Percentiles rank a stretch among this genome's conserved stretches.
Evolutionary conservation across 2,329 filamentous ascomycete species (phyloP).

Genomic region (Scedosporium dehoogii): DNA sequence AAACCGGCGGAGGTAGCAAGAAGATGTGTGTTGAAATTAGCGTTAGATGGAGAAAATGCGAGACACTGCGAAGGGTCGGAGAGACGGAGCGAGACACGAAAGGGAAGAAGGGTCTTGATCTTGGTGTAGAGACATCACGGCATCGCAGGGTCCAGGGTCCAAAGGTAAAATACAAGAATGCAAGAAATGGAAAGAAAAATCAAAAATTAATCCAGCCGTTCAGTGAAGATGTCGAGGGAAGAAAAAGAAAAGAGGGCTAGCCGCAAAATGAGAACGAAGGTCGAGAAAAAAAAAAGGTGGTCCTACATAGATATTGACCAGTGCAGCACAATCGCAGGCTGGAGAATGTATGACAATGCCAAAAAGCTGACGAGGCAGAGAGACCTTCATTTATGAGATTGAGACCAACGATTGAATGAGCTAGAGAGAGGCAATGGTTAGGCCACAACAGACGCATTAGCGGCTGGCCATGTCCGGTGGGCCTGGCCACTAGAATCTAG

Average conservation of each 20-base stretch:
- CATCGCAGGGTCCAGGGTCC: background rate
- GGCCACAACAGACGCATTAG: background rate
- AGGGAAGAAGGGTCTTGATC: background rate
- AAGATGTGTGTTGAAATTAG: background rate
- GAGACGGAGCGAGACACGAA: background rate
- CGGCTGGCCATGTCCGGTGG: background rate
- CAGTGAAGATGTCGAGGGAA: background rate
- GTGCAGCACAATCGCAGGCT: background rate
- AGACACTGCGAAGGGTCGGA: background rate
- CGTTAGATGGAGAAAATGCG: background rate
- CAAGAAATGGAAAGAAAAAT: background rate
- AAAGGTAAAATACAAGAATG: background rate
- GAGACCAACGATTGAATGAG: background rate
- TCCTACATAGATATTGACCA: background rate
- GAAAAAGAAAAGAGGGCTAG: background rate
- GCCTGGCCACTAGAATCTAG: background rate
- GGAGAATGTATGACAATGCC: background rate
- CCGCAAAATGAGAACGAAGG: background rate
- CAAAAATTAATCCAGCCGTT: background rate
- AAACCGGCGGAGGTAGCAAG: background rate
- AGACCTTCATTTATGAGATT: background rate
- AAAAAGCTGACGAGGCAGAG: background rate
- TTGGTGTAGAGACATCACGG: background rate
- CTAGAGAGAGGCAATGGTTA: background rate
- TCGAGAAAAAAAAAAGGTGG: background rate